Evolutionary conservation across 148 eudicot species (phyloP), one percentile per base, ranked within the genome.

Genomic region (Selenicereus undatus): DNA sequence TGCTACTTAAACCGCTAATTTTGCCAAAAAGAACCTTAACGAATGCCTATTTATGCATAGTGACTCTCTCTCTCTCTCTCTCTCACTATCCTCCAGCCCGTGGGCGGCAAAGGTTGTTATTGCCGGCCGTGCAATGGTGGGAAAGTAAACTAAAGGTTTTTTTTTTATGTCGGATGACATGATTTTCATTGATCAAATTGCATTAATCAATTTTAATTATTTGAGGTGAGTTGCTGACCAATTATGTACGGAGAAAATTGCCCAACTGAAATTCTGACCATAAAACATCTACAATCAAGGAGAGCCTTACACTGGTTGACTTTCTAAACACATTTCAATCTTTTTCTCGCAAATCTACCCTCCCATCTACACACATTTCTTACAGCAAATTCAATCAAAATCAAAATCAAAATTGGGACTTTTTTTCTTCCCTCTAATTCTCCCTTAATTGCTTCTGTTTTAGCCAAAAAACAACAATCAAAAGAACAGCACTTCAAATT

Each of bases 271-370:
- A 32, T 66, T 13, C 35, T 64, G 73, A 66, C 78, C 74, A 73
- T 78, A 26, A 73, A 50, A 54, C 21, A 11, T 75, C 82, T 76
- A 83, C 12, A 83, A 79, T 71, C 65, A 71, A 83, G 83, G 83
- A 71, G 29, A 73, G 73, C 86, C 83, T 80, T 76, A 42, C 50
- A 24, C 76, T 70, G 36, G 36, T 79, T 79, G 71, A 74, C 79
- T 79, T 79, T 74, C 58, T 39, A 39, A 39, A 39, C 76, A 4
- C 36, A 48, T 73, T 54, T 62, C 27, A 29, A 62, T 30, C 65
- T 45, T 51, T 32, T 48, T 7, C 75, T 79, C 79, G 36, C 54
- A 81, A 76, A 52, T 69, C 50, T n/a, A 20, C 35, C 71, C 13
- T 24, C 30, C 54, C 54, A 64, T 58, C 39, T n/a, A 35, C 30